Evolutionary conservation across 129 eudicot species (phyloP), one percentile per base, ranked within the genome.

Genomic region (Artemisia tridentata): DNA sequence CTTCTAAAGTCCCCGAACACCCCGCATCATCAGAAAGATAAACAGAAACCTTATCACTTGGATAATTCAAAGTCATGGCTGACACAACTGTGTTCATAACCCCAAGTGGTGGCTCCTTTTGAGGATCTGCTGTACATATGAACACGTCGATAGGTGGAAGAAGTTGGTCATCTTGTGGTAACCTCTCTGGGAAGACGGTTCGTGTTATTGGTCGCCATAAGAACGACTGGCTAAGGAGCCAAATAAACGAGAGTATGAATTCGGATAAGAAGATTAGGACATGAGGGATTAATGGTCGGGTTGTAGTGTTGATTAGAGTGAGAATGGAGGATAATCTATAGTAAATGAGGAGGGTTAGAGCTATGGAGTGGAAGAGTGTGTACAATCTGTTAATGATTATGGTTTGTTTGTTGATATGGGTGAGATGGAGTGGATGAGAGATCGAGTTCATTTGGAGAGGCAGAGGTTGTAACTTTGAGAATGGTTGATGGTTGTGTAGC

Each of bases 31-130:
- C 92, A 0, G 84, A 79, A 10, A 86, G 64, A 65, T 86, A 86
- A 11, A 86, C 81, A 11, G 64, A 19, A 14, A 87, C 83, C 65
- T 81, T 87, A 16, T 63, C 67, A 1, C 76, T 41, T 0, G 89
- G 87, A 65, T 84, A 87, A 51, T 87, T 73, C 62, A 78, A 70
- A 14, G 78, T 68, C 89, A 81, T 81, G 14, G 85, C 87, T 6
- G 89, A 87, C 25, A 87, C 17, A 14, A 84, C 87, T 0, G 93
- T 84, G 81, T 87, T 87, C 81, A 87, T 84, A 65, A 87, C 92
- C 55, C 71, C 79, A 3, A 81, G 21, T 2, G 83, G 41, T 8
- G 92, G 92, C 73, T 87, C 92, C 20, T 63, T 75, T 2, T 18
- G 49, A 0, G 89, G 93, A 68, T 84, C 89, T 0, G 85, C 87